Conservation (phyloP, 129 eudicot species). For the Solidago caesia region DNA sequence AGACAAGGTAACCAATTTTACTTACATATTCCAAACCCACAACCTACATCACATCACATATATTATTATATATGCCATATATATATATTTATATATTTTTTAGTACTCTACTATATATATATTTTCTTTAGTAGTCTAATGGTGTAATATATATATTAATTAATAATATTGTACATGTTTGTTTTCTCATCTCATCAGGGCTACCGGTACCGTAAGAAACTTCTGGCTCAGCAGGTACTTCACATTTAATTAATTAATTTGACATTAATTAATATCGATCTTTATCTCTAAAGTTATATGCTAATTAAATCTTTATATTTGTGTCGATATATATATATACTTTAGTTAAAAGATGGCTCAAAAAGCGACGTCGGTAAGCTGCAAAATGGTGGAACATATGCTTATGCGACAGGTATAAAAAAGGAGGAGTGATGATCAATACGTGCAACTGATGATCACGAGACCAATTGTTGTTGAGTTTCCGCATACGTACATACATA, state of each 20-base stretch:
- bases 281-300: not conserved
- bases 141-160: too few species aligned
- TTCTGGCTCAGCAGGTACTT: slow-evolving; percentile 28
- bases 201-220: slow-evolving; percentile 71
- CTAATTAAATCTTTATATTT: not conserved
- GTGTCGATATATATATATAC: not conserved
- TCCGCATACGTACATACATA: too few species aligned
- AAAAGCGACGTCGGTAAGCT: not conserved
- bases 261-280: not conserved
- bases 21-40: too few species aligned
- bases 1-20: slow-evolving; percentile 55
- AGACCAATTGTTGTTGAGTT: too few species aligned
- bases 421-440: slow-evolving; percentile 26
- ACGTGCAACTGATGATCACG: not conserved
- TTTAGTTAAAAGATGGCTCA: slow-evolving; percentile 19
- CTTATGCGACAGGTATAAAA: not conserved
- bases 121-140: not conserved
- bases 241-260: not conserved
- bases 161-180: not conserved
- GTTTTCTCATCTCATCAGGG: slow-evolving; percentile 49
- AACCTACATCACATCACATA: too few species aligned
- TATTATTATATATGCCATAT: too few species aligned
- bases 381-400: slow-evolving; percentile 3
- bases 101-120: not conserved
- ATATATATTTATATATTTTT: too few species aligned